These are phyloP conservation scores for Lepiota brunneoincarnata DNA, from an alignment of 768 basidiomycete genomes.

Conservation along the genomic window DNA sequence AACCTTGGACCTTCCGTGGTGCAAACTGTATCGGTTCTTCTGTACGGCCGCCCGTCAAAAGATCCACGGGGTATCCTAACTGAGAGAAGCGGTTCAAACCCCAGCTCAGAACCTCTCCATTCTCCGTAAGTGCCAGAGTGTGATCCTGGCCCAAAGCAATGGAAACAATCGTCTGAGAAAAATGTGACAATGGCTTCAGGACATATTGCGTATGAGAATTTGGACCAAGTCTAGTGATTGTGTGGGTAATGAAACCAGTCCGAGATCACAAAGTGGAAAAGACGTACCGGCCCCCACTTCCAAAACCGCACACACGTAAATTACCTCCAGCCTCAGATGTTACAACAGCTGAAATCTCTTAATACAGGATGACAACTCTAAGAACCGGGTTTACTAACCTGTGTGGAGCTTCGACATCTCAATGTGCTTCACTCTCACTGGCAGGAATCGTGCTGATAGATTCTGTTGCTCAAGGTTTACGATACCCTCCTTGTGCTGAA, in stretches of 20 bases:
- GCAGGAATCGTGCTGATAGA: slow-evolving; percentile 53
- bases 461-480: slow-evolving; percentile 19
- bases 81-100: slow-evolving; percentile 88
- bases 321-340: slow-evolving; percentile 75
- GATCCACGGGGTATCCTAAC: slow-evolving; percentile 82
- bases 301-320: slow-evolving; percentile 85
- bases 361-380: not conserved
- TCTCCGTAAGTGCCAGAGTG: slow-evolving; percentile 77
- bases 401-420: slow-evolving; percentile 90
- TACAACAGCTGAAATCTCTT: slow-evolving; percentile 45
- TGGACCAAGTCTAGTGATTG: slow-evolving; percentile 57
- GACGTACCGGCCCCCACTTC: slow-evolving; percentile 78
- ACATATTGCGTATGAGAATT: slow-evolving; percentile 77
- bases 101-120: slow-evolving; percentile 88
- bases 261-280: not conserved
- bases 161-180: slow-evolving; percentile 53
- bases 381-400: slow-evolving; percentile 34
- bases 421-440: slow-evolving; percentile 61
- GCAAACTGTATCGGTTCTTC: slow-evolving; percentile 77
- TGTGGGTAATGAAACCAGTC: not conserved
- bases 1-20: slow-evolving; percentile 72
- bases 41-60: slow-evolving; percentile 34
- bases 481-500: slow-evolving; percentile 38
- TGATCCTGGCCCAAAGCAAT: slow-evolving; percentile 94
- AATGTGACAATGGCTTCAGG: slow-evolving; percentile 57